These are phyloP conservation scores for Calocera cornea DNA, from an alignment of 768 basidiomycete species.

Conservation along the genomic window DNA sequence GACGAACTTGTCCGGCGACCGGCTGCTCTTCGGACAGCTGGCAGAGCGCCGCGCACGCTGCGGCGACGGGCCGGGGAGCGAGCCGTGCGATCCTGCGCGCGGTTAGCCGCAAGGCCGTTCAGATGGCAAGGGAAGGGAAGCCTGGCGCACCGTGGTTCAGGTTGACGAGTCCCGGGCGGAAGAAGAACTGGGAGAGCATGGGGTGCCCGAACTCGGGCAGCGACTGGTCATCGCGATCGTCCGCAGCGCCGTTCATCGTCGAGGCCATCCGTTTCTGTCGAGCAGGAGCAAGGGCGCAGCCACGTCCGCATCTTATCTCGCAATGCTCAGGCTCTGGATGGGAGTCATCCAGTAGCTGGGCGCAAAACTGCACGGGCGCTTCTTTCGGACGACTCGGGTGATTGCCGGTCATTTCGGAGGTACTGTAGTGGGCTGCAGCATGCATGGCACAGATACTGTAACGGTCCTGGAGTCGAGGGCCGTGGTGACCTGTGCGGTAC, in stretches of 20 bases:
- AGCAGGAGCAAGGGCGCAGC: too few species aligned
- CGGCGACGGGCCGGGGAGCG: conserved; percentile 22
- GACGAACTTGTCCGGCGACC: conserved; percentile 24
- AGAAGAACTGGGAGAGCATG: conserved; percentile 24
- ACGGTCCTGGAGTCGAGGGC: too few species aligned
- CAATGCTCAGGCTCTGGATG: too few species aligned
- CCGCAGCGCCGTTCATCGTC: neutral
- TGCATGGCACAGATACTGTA: too few species aligned
- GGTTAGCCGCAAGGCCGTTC: neutral
- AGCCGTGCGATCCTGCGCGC: conserved; percentile 24
- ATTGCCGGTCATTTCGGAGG: too few species aligned
- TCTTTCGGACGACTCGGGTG: too few species aligned
- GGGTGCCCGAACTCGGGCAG: conserved; percentile 21
- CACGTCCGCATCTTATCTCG: too few species aligned
- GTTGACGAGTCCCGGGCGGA: conserved; percentile 23
- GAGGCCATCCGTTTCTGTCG: neutral
- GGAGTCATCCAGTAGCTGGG: too few species aligned
- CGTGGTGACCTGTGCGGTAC: too few species aligned
- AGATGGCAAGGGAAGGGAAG: neutral
- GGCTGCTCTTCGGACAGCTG: conserved; percentile 20
- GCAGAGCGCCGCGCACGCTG: conserved; percentile 18
- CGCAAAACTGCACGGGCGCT: too few species aligned
- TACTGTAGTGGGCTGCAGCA: too few species aligned
- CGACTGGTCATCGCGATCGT: neutral
- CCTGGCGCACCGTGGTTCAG: conserved; percentile 27